A percentile compares a stretch with the other conserved stretches of the same genome.
Evolutionary conservation across 2,329 filamentous ascomycete genomes (phyloP).

Genomic region (Exserohilum rostratum): DNA sequence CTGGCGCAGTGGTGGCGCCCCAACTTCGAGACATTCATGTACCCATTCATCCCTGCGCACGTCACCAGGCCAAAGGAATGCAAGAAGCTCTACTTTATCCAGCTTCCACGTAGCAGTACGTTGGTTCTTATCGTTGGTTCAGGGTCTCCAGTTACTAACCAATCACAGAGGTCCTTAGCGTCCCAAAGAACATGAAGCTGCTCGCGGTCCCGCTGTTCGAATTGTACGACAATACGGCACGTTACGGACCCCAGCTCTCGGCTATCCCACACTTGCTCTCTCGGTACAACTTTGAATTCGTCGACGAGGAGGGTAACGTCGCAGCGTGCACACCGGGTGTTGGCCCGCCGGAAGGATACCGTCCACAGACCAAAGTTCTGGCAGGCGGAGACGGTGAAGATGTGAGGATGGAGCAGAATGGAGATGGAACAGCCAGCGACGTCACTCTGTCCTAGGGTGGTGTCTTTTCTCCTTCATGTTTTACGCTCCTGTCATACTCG

Average conservation of each 20-base stretch:
- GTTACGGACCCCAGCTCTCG: conserved; percentile 94
- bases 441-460: conserved; percentile 39
- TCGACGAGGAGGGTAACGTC: conserved; percentile 89
- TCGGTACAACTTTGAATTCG: conserved; percentile 96
- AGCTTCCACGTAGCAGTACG: conserved; percentile 87
- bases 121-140: neutral
- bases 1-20: conserved; percentile 98
- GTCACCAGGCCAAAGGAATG: conserved; percentile 97
- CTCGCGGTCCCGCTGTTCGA: conserved; percentile 96
- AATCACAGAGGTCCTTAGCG: conserved; percentile 80
- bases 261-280: conserved; percentile 95
- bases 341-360: conserved; percentile 54
- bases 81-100: conserved; percentile 98
- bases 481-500: neutral
- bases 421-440: conserved; percentile 43
- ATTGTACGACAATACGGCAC: conserved; percentile 93
- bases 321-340: conserved; percentile 85
- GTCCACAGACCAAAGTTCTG: conserved; percentile 43
- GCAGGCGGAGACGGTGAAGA: conserved; percentile 48
- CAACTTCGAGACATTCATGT: conserved; percentile 99
- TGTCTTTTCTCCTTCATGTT: neutral
- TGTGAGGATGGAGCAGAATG: conserved; percentile 47
- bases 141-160: conserved; percentile 24
- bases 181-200: conserved; percentile 99
- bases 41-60: conserved; percentile 95